phyloP scores from a whole-genome alignment of 2,329 filamentous ascomycete species.

The Ophiostoma sp. region DNA sequence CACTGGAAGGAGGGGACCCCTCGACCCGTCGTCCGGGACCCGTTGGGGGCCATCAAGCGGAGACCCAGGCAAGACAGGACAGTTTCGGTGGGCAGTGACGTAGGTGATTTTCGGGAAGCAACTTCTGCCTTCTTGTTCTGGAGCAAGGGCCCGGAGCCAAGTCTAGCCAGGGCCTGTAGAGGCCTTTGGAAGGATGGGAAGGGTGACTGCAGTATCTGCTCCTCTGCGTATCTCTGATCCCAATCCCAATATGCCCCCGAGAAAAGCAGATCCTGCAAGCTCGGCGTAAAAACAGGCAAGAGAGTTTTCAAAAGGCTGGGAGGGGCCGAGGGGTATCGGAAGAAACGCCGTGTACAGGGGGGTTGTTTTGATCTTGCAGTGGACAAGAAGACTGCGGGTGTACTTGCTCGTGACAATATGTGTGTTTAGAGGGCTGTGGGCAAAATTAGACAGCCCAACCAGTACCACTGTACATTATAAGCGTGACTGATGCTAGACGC shows the following conservation, averaged over 20 bases:
- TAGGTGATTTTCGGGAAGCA: neutral
- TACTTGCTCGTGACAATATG: neutral
- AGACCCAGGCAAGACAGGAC: neutral
- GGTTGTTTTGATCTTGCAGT: neutral
- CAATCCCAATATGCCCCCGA: neutral
- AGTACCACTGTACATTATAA: neutral
- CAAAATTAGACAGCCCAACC: neutral
- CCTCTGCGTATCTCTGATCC: neutral
- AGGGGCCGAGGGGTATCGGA: neutral
- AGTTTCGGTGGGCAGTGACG: neutral
- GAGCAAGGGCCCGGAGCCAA: neutral
- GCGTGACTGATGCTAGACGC: neutral
- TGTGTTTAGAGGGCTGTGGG: neutral
- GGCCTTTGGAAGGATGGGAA: neutral
- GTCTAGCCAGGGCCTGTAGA: neutral
- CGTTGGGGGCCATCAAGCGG: neutral
- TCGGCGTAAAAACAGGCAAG: neutral
- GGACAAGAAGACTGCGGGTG: neutral
- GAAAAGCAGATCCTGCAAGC: conserved; percentile 10
- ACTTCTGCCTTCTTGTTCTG: neutral
- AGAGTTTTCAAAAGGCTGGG: neutral
- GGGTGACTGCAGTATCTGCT: conserved; percentile 10
- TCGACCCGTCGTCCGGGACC: neutral
- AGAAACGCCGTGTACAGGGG: neutral
- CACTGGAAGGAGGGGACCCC: neutral